Evolutionary conservation across 2,329 filamentous ascomycete genomes (phyloP).

Genomic region (Aspergillus sp.): DNA sequence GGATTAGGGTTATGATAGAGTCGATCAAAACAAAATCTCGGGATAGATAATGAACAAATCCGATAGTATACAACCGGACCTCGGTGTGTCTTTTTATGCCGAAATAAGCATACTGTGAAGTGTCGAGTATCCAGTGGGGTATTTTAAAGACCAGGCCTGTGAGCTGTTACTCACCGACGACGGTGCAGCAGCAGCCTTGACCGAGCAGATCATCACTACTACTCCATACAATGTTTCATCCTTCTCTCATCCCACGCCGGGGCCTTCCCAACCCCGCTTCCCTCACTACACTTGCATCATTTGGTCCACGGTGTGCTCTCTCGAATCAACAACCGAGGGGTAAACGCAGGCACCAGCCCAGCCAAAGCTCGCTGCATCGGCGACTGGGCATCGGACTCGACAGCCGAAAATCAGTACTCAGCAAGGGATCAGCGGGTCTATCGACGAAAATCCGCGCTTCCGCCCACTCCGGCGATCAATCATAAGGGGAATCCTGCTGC

Average conservation of each 20-base stretch:
- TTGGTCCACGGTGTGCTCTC: neutral
- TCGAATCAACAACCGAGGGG: neutral
- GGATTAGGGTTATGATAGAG: slow-evolving; percentile 2
- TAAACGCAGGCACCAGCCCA: neutral
- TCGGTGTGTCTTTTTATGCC: neutral
- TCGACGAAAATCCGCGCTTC: slow-evolving; percentile 6
- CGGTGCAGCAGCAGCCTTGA: no score
- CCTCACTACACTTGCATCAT: neutral
- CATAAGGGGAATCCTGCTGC: neutral
- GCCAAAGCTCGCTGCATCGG: neutral
- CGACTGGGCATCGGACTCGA: neutral
- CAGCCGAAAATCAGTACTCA: neutral
- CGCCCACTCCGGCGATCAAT: slow-evolving; percentile 2
- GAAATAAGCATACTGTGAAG: neutral
- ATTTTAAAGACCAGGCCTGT: neutral
- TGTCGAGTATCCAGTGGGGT: neutral
- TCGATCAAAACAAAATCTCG: neutral
- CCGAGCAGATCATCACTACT: neutral
- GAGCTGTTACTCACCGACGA: neutral
- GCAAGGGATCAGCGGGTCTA: slow-evolving; percentile 11
- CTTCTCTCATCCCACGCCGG: neutral
- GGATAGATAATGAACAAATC: slow-evolving; percentile 3
- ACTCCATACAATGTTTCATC: slow-evolving; percentile 4
- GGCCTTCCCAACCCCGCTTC: slow-evolving; percentile 2
- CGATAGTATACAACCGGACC: neutral